Evolutionary conservation across 78 protist genomes (phyloP), one percentile per base, ranked within the genome.

Genomic region (Neovahlkampfia damariscottae): DNA sequence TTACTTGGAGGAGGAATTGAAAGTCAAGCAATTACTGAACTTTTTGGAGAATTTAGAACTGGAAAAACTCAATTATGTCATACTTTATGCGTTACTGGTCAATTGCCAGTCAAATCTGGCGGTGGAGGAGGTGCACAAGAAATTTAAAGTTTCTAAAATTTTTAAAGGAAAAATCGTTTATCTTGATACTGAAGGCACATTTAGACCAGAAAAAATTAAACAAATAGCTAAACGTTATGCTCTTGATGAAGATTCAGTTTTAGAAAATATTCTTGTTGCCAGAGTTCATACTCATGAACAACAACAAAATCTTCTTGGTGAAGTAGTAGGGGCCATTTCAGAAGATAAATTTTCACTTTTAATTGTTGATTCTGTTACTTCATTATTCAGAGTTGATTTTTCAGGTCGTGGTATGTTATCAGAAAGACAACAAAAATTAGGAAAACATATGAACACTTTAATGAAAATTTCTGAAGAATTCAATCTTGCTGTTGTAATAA

Each of bases 1-100:
- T n/a, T n/a, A n/a, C 75, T 93, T 8, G 90, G 88, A 2, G 99
- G 99, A 30, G 99, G 99, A 32, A 76, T 98, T 41, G 99, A 98
- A 85, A 93, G 99, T 6, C 97, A 98, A 3, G 81, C 96, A 34
- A 96, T 96, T 67, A 98, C 99, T 28, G 99, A 98, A 77, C 72
- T 95, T 7, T 98, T 96, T 86, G 99, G 99, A 2, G 99, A 98
- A 69, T 98, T 98, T 76, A 69, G 98, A 5, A 96, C 99, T 0
- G 98, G 99, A 34, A 98, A 98, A 89, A 96, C 99, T 28, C 99
- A 98, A 88, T 83, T 98, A 8, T 96, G 98, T 73, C 99, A 96
- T 80, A 94, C 96, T 6, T 90, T 98, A 34, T 94, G 99, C 68
- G 99, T 96, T 34, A 96, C 99, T 19, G 41, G 67, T 36, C 83